Evolutionary conservation across 2,329 filamentous ascomycete species (phyloP).

Genomic region (Colletotrichum sansevieriae): DNA sequence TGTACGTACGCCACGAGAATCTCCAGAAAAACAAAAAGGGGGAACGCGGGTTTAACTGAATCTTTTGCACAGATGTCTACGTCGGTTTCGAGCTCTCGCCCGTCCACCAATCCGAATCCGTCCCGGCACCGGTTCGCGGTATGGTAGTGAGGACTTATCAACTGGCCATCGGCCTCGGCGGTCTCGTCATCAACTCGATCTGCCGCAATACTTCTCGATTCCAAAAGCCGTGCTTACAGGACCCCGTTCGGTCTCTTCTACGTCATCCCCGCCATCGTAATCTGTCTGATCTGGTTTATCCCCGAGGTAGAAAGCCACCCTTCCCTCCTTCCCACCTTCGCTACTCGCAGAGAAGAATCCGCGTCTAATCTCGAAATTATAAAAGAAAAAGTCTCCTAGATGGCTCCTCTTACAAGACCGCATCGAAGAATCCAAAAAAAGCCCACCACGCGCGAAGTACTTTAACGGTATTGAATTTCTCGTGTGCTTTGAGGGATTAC

Average conservation of each 20-base stretch:
- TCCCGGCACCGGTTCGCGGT: too few relatives aligned
- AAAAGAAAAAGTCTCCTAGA: constrained; percentile 41
- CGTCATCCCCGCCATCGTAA: too few relatives aligned
- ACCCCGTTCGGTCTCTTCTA: too few relatives aligned
- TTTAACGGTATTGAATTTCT: not conserved
- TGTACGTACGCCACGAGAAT: constrained; percentile 33
- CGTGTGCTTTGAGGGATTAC: not conserved
- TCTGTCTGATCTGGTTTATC: constrained; percentile 46
- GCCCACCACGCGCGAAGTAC: constrained; percentile 38
- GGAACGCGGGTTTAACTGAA: too few relatives aligned
- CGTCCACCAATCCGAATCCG: too few relatives aligned
- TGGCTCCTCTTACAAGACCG: constrained; percentile 49
- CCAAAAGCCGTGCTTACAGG: too few relatives aligned
- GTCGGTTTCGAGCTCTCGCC: constrained; percentile 49
- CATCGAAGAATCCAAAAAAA: constrained; percentile 47
- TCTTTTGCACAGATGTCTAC: constrained; percentile 46
- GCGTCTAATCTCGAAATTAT: constrained; percentile 1
- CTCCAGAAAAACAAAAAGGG: too few relatives aligned
- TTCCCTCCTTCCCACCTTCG: not conserved
- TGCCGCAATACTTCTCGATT: too few relatives aligned
- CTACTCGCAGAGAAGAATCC: not conserved
- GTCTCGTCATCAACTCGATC: too few relatives aligned
- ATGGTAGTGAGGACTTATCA: too few relatives aligned
- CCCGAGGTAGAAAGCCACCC: constrained; percentile 43
- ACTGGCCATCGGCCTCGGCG: too few relatives aligned